phyloP scores from a whole-genome alignment of 1,139 yeast genomes.

The Candida glucosophila region DNA sequence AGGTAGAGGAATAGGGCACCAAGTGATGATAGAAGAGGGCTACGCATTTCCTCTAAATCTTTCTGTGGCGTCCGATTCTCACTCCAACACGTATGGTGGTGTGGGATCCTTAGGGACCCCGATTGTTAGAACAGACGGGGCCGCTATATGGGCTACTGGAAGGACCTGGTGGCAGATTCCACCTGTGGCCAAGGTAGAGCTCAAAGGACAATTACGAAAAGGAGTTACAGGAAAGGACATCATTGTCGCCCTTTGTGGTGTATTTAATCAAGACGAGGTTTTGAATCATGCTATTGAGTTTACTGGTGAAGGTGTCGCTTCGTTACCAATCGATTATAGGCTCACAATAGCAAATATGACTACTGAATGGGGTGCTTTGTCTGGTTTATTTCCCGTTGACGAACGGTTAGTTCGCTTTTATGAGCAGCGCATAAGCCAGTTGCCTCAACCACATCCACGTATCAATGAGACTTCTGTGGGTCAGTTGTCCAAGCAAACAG shows the following conservation, averaged over 20 bases:
- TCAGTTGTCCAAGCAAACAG: constrained; percentile 33
- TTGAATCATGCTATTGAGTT: constrained; percentile 96
- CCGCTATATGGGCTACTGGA: constrained; percentile 98
- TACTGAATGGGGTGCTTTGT: constrained; percentile 98
- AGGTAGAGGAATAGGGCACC: constrained; percentile 98
- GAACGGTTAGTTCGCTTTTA: constrained; percentile 70
- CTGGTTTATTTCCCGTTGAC: constrained; percentile 95
- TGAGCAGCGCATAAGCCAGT: constrained; percentile 49
- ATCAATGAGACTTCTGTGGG: constrained; percentile 55
- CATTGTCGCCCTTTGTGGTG: constrained; percentile 91
- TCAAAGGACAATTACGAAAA: constrained; percentile 68
- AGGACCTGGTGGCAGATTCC: constrained; percentile 99
- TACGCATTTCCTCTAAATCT: constrained; percentile 91
- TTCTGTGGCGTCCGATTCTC: constrained; percentile 96
- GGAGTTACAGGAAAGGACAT: constrained; percentile 97
- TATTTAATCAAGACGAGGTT: constrained; percentile 92
- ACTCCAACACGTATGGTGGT: constrained; percentile 97
- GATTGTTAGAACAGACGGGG: constrained; percentile 96
- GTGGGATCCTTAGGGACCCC: constrained; percentile 95
- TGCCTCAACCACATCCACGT: constrained; percentile 83
- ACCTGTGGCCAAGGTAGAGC: constrained; percentile 91
- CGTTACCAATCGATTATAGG: constrained; percentile 80
- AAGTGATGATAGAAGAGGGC: constrained; percentile 97
- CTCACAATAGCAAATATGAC: constrained; percentile 98
- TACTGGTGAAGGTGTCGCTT: constrained; percentile 74